phyloP scores from a whole-genome alignment of 495 filamentous ascomycete species.

The Pyrenopolyporus hunteri region DNA sequence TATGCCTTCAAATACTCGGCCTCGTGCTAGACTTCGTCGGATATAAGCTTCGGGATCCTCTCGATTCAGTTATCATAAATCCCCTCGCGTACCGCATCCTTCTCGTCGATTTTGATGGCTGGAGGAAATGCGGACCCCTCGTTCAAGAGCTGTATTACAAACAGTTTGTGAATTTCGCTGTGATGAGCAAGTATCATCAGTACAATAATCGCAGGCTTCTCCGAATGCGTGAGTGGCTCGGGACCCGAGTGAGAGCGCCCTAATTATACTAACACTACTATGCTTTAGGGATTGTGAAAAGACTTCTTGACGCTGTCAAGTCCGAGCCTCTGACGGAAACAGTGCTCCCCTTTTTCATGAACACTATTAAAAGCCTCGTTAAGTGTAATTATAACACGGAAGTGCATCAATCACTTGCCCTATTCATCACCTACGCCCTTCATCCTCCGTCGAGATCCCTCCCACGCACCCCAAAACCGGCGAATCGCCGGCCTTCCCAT shows the following conservation, averaged over 20 bases:
- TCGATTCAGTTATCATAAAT: constrained; percentile 91
- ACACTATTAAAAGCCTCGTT: constrained; percentile 77
- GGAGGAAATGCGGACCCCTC: constrained; percentile 74
- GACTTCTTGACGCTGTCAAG: constrained; percentile 87
- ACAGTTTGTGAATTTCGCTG: constrained; percentile 84
- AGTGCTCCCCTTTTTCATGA: constrained; percentile 74
- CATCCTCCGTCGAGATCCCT: constrained; percentile 65
- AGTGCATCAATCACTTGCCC: constrained; percentile 81
- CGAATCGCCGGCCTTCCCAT: constrained; percentile 43
- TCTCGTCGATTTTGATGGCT: constrained; percentile 88
- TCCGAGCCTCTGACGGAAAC: constrained; percentile 74
- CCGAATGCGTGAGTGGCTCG: constrained; percentile 81
- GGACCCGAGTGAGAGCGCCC: constrained; percentile 3
- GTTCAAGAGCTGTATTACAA: constrained; percentile 89
- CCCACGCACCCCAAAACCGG: constrained; percentile 60
- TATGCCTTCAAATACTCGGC: constrained; percentile 73
- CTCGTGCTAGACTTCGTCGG: constrained; percentile 86
- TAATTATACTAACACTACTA: constrained; percentile 15
- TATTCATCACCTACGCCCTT: constrained; percentile 91
- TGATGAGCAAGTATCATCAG: constrained; percentile 83
- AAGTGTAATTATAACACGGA: constrained; percentile 80
- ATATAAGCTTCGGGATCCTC: constrained; percentile 74
- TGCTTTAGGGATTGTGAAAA: constrained; percentile 79
- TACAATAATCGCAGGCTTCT: constrained; percentile 87
- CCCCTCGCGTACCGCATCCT: constrained; percentile 91